Base-by-base conservation (phyloP, 768 basidiomycete species). In the Fomitopsis pulvina region DNA sequence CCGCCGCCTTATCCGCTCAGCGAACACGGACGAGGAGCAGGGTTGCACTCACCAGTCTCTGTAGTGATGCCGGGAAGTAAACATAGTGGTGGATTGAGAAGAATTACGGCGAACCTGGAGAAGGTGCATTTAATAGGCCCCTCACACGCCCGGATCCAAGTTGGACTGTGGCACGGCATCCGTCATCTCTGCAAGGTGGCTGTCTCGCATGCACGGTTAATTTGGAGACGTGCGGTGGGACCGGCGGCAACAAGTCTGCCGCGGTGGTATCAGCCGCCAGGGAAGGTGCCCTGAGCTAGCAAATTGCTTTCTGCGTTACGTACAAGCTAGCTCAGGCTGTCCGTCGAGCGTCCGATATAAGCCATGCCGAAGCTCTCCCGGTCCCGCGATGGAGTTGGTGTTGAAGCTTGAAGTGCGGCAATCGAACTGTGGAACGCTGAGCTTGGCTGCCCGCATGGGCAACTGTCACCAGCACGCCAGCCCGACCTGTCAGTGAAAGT, bases 31-130 rank as follows among this genome's bases (percentile, higher is more conserved):
- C 11, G 37, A 21, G n/a, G 41, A 2, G 18, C 22, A 48, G 24
- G 42, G 41, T 4, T 45, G 41, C 21, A 53, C 57, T 52, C 42
- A 58, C 57, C 52, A 52, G 30, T 45, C 52, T 38, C n/a, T 37
- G 39, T 50, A 52, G 18, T 58, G 57, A 14, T 47, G 21, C 18
- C 40, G 48, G 43, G 29, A 57, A 21, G 51, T 42, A 26, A 43
- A 45, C 57, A 57, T 54, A 27, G 48, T 10, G 28, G 41, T 9
- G 37, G 28, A 22, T 34, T 14, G 47, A 20, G 30, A 24, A 24
- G 24, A 22, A 24, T n/a, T 11, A 18, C 21, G 21, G 27, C 28
- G 28, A 28, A 32, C n/a, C 25, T 20, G 29, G 21, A 45, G 21
- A 42, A 42, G 26, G 41, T 9, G 41, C 18, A 12, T 42, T 22